phyloP scores from a whole-genome alignment of 2,329 filamentous ascomycete genomes.

The Epicoccum nigrum region DNA sequence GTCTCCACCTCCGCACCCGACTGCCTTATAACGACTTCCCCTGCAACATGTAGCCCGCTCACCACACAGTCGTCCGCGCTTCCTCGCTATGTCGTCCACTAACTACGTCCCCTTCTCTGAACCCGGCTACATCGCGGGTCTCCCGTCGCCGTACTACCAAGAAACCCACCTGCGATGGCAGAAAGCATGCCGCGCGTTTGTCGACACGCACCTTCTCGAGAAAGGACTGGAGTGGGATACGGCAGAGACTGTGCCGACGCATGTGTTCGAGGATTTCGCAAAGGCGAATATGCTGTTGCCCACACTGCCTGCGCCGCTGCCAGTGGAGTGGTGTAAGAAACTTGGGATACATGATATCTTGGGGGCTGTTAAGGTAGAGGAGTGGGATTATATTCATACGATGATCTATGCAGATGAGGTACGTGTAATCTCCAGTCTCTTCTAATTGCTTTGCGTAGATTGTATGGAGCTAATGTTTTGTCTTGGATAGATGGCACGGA shows the following conservation, averaged over 20 bases:
- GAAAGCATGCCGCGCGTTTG: slow-evolving; percentile 69
- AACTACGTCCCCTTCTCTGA: slow-evolving; percentile 70
- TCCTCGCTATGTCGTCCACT: slow-evolving; percentile 38
- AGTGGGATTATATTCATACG: slow-evolving; percentile 75
- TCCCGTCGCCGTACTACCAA: slow-evolving; percentile 75
- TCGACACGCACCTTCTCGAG: slow-evolving; percentile 66
- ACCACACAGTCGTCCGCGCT: background rate
- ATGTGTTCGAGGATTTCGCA: slow-evolving; percentile 69
- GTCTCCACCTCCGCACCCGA: slow-evolving; percentile 7
- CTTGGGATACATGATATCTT: slow-evolving; percentile 70
- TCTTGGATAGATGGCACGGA: slow-evolving; percentile 67
- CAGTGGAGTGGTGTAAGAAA: slow-evolving; percentile 69
- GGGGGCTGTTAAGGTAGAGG: slow-evolving; percentile 70
- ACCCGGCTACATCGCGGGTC: slow-evolving; percentile 71
- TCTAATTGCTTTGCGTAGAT: too few relatives aligned
- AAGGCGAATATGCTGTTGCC: slow-evolving; percentile 73
- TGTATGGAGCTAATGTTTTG: too few relatives aligned
- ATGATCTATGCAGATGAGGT: slow-evolving; percentile 74
- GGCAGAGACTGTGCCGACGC: slow-evolving; percentile 65
- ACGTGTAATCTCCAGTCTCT: background rate
- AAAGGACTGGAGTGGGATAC: slow-evolving; percentile 74
- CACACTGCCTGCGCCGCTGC: slow-evolving; percentile 70
- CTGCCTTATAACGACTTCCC: slow-evolving; percentile 2
- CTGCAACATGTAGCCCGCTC: background rate
- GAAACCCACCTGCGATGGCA: slow-evolving; percentile 70